Base-by-base conservation (phyloP, 164 flowering plant species). In the Sextonia rubra region DNA sequence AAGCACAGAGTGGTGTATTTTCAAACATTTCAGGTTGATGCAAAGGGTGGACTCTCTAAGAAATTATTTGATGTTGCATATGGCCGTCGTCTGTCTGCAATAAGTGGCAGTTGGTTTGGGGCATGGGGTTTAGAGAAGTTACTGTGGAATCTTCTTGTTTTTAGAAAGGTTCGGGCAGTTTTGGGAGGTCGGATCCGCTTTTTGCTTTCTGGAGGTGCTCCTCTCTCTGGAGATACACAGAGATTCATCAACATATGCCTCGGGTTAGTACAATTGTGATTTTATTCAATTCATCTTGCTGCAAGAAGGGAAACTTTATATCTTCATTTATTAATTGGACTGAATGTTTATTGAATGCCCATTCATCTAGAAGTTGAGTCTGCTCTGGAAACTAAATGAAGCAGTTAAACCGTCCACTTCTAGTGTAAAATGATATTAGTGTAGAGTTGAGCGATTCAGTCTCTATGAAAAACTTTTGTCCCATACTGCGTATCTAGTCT, bases 71-170 rank as follows among this genome's bases (percentile, higher is more conserved):
- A 87, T 76, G 71, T 93, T 47, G 97, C 98, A 74, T 95, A 90
- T 85, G 68, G 83, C 27, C 98, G 99, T 62, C 82, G 94, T 61
- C 71, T 91, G 72, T 87, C 86, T 80, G 93, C 98, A 79, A 77
- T 93, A 5, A 90, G 89, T 79, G 99, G 99, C 26, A 93, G 92
- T 84, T 95, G 97, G 97, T 84, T 93, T 83, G 99, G 99, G 8
- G 98, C 97, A n/a, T 87, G 99, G 93, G 98, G 98, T 60, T 77
- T 90, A 26, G 99, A 95, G 83, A 86, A 77, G 78, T 61, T 82
- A 73, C 75, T 95, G 0, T 95, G 98, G 97, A 76, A 86, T 78
- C 73, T 93, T 75, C 78, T 95, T 66, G 93, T 95, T 75, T 95
- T 95, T 77, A 82, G 83, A 77, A 93, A 95, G 80, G 86, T 95